phyloP scores from a whole-genome alignment of 2,329 filamentous ascomycete genomes.

The Cercospora sp. region DNA sequence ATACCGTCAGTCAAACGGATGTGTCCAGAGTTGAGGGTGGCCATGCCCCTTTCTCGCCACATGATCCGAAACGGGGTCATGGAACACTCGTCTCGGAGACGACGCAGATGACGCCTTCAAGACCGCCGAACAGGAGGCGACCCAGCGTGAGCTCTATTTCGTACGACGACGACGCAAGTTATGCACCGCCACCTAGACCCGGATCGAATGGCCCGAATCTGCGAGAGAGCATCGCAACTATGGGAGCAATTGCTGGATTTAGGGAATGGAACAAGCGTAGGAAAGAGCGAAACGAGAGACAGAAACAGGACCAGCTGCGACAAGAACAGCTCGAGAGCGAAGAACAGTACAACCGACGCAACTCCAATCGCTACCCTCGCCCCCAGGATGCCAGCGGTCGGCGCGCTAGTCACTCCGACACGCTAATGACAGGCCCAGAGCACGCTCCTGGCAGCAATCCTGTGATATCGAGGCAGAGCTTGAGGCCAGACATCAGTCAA shows the following conservation, averaged over 20 bases:
- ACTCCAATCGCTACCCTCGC: conserved; percentile 34
- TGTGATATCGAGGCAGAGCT: conserved; percentile 44
- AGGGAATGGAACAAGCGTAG: conserved; percentile 51
- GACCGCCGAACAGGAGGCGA: conserved; percentile 43
- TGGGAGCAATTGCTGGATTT: conserved; percentile 38
- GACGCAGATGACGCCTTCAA: conserved; percentile 40
- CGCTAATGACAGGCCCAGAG: conserved; percentile 39
- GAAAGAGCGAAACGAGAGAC: conserved; percentile 60
- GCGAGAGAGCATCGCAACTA: conserved; percentile 51
- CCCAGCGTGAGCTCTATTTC: conserved; percentile 43
- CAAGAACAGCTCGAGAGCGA: conserved; percentile 51
- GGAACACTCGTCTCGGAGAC: conserved; percentile 23
- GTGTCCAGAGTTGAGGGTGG: conserved; percentile 56
- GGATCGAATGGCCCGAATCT: conserved; percentile 39
- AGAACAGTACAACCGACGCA: conserved; percentile 40
- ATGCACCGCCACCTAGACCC: conserved; percentile 24
- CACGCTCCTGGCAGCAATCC: conserved; percentile 49
- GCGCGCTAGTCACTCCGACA: conserved; percentile 35
- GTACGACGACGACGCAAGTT: conserved; percentile 40
- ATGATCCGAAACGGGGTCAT: conserved; percentile 25
- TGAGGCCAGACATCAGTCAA: conserved; percentile 34
- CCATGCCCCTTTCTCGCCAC: conserved; percentile 52
- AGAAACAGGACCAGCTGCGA: conserved; percentile 58
- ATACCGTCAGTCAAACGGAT: conserved; percentile 49
- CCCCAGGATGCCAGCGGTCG: conserved; percentile 34